Conservation (phyloP, 805 yeast species). For the Lipomyces kockii region DNA sequence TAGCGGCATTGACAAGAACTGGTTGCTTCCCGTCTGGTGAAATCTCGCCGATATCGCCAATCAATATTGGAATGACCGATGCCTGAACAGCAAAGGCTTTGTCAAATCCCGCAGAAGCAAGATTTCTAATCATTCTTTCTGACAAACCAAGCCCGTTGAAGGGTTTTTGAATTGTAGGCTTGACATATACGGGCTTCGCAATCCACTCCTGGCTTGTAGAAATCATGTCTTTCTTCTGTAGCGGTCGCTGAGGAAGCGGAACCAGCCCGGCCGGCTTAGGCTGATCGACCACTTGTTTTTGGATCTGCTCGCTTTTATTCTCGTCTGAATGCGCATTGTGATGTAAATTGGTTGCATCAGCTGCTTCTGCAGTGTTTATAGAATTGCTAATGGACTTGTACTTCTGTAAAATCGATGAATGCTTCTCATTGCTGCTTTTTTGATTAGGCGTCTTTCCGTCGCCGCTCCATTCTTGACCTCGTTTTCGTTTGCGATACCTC, state of each 20-base stretch:
- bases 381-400: constrained; percentile 3
- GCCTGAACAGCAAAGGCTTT: constrained; percentile 80
- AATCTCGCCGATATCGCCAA: constrained; percentile 48
- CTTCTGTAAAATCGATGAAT: constrained; percentile 7
- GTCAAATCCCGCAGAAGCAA: constrained; percentile 53
- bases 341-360: neutral
- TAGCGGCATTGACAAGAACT: constrained; percentile 85
- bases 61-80: constrained; percentile 62
- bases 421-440: neutral
- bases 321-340: constrained; percentile 21
- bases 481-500: neutral
- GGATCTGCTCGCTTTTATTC: constrained; percentile 26
- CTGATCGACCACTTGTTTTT: neutral
- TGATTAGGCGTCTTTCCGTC: neutral
- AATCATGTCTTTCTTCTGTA: constrained; percentile 52
- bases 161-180: constrained; percentile 53
- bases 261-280: constrained; percentile 47
- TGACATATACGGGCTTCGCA: constrained; percentile 62
- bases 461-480: neutral
- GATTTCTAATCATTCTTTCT: constrained; percentile 52
- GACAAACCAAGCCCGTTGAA: constrained; percentile 57
- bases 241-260: constrained; percentile 84
- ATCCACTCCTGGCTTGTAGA: constrained; percentile 60
- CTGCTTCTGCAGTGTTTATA: neutral
- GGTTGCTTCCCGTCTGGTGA: constrained; percentile 54